Conservation (phyloP, 148 eudicot genomes). For the Selenicereus undatus region DNA sequence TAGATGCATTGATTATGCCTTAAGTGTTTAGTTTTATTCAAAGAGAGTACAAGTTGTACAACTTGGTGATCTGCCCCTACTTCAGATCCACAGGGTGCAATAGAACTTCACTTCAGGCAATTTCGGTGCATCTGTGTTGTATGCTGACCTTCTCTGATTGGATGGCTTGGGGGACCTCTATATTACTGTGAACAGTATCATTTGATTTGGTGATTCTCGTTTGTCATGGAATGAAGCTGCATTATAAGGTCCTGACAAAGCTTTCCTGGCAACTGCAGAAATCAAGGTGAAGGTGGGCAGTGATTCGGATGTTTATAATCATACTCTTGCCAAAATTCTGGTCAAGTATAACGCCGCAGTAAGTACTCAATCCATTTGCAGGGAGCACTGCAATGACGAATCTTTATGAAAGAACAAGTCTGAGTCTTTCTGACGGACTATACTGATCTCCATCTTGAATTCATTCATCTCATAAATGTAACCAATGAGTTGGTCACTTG, state of each 20-base stretch:
- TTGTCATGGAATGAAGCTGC: neutral
- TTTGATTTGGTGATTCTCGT: neutral
- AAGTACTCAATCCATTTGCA: constrained; percentile 32
- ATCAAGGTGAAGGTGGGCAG: constrained; percentile 30
- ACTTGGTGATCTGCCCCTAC: neutral
- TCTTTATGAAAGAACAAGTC: neutral
- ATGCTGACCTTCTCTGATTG: neutral
- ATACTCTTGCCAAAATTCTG: constrained; percentile 60
- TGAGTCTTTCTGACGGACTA: neutral
- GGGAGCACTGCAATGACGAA: neutral
- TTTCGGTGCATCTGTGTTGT: neutral
- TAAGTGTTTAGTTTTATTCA: neutral
- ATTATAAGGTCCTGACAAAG: neutral
- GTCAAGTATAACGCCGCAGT: constrained; percentile 92
- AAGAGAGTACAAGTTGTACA: neutral
- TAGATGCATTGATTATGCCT: neutral
- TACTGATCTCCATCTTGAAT: too few relatives aligned
- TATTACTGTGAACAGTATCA: neutral
- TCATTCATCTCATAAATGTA: too few relatives aligned
- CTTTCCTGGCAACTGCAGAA: constrained; percentile 27
- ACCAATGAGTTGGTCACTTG: too few relatives aligned
- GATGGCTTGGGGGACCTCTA: neutral
- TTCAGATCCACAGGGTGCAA: neutral
- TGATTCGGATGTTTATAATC: constrained; percentile 46
- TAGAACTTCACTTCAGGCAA: neutral